A percentile compares a stretch with the other conserved stretches of the same genome.
phyloP scores from a whole-genome alignment of 1,284 basidiomycete species.

The Rhizoctonia solani region DNA sequence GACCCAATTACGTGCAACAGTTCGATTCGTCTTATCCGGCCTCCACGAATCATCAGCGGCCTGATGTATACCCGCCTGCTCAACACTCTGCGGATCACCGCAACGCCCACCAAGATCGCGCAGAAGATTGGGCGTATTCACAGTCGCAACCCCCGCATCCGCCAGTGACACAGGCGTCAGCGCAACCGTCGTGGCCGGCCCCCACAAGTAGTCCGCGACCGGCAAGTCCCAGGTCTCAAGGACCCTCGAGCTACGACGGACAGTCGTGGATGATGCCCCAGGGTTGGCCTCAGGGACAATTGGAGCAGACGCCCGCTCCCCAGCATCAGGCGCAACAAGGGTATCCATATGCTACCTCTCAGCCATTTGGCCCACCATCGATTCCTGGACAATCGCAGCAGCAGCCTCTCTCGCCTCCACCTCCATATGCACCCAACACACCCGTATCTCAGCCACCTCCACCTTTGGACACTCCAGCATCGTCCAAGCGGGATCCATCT shows the following conservation, averaged over 20 bases:
- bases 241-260: slow-evolving; percentile 1
- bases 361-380: slow-evolving; percentile 13
- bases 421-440: background rate
- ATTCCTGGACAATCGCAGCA: slow-evolving; percentile 31
- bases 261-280: slow-evolving; percentile 19
- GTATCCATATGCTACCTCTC: slow-evolving; percentile 13
- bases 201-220: background rate
- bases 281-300: slow-evolving; percentile 12
- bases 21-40: slow-evolving; percentile 2
- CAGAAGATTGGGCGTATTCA: background rate
- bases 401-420: slow-evolving; percentile 16
- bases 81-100: slow-evolving; percentile 19
- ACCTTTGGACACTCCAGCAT: background rate
- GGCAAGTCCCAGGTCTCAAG: background rate
- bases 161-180: slow-evolving; percentile 9
- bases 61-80: background rate
- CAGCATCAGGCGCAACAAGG: slow-evolving; percentile 22
- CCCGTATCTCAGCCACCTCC: slow-evolving; percentile 14
- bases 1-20: slow-evolving; percentile 1
- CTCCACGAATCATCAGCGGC: slow-evolving; percentile 4
- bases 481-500: background rate
- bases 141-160: slow-evolving; percentile 13
- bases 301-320: background rate
- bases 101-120: background rate
- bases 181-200: slow-evolving; percentile 15